phyloP scores from a whole-genome alignment of 2,329 filamentous ascomycete genomes.

The Fusarium siculi region DNA sequence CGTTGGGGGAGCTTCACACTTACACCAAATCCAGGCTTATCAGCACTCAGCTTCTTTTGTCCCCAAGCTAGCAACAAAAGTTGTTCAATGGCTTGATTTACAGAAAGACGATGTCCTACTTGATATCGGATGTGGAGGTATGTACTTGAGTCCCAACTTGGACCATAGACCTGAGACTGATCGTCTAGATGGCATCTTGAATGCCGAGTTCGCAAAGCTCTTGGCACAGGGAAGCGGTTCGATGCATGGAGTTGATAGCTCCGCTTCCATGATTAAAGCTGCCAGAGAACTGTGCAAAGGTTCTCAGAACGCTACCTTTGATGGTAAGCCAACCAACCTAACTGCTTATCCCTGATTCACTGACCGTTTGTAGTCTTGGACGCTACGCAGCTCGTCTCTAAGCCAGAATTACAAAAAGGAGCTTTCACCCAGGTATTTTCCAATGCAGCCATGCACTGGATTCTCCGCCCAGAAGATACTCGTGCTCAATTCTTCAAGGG shows the following conservation, averaged over 20 bases:
- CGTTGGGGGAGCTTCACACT: constrained; percentile 9
- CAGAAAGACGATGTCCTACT: constrained; percentile 67
- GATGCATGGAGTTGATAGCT: constrained; percentile 69
- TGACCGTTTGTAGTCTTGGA: constrained; percentile 55
- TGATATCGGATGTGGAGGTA: constrained; percentile 73
- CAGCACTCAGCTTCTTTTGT: constrained; percentile 72
- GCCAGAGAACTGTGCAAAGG: constrained; percentile 55
- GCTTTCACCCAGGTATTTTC: constrained; percentile 69
- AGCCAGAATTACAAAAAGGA: constrained; percentile 50
- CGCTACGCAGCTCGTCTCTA: constrained; percentile 53
- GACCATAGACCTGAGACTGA: constrained; percentile 2
- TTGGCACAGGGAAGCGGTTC: constrained; percentile 58
- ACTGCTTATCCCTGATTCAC: neutral
- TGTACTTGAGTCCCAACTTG: constrained; percentile 22
- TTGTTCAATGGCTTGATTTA: constrained; percentile 68
- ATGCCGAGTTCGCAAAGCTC: constrained; percentile 61
- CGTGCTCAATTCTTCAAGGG: constrained; percentile 64
- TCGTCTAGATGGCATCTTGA: constrained; percentile 65
- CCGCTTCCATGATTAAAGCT: constrained; percentile 66
- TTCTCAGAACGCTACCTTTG: constrained; percentile 56
- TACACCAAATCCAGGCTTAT: constrained; percentile 59
- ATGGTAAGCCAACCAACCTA: constrained; percentile 48
- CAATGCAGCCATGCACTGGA: constrained; percentile 76
- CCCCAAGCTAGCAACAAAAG: constrained; percentile 68
- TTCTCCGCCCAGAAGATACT: constrained; percentile 59